phyloP scores from a whole-genome alignment of 306 rosid species.

The Casuarina glauca region DNA sequence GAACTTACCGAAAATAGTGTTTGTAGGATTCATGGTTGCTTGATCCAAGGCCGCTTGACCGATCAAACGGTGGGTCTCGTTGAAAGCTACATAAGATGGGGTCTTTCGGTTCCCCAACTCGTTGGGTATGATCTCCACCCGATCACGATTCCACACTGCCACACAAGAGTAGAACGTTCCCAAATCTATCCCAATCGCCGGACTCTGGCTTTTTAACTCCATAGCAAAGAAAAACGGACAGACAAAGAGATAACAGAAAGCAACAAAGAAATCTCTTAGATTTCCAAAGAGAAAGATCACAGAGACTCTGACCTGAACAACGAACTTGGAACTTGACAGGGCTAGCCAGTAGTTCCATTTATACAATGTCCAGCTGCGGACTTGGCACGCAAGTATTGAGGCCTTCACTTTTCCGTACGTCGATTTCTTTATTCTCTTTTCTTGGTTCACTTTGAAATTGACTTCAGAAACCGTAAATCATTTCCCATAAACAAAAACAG shows the following conservation, averaged over 20 bases:
- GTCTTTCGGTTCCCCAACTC: constrained; percentile 55
- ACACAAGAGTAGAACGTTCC: constrained; percentile 55
- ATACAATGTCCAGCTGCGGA: not conserved
- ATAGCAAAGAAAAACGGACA: not conserved
- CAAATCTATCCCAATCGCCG: constrained; percentile 54
- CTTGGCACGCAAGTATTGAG: not conserved
- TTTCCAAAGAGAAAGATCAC: not conserved
- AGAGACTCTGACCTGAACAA: not conserved
- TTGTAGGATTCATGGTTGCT: constrained; percentile 46
- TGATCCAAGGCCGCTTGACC: constrained; percentile 48
- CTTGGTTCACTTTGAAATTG: too few relatives aligned
- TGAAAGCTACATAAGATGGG: constrained; percentile 56
- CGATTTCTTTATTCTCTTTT: too few relatives aligned
- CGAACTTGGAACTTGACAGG: not conserved
- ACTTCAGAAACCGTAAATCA: too few relatives aligned
- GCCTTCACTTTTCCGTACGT: too few relatives aligned
- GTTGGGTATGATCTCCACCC: constrained; percentile 55
- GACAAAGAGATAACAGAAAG: not conserved
- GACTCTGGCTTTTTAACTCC: constrained; percentile 44
- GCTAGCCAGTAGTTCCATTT: not conserved
- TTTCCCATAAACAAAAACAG: too few relatives aligned
- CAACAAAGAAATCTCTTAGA: not conserved
- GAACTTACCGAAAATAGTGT: constrained; percentile 46
- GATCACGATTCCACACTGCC: constrained; percentile 53
- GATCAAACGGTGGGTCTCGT: constrained; percentile 47